A percentile compares a stretch with the other conserved stretches of the same genome.
Evolutionary conservation across 2,329 filamentous ascomycete species (phyloP).

Genomic region (Sordariomycetes sp.): DNA sequence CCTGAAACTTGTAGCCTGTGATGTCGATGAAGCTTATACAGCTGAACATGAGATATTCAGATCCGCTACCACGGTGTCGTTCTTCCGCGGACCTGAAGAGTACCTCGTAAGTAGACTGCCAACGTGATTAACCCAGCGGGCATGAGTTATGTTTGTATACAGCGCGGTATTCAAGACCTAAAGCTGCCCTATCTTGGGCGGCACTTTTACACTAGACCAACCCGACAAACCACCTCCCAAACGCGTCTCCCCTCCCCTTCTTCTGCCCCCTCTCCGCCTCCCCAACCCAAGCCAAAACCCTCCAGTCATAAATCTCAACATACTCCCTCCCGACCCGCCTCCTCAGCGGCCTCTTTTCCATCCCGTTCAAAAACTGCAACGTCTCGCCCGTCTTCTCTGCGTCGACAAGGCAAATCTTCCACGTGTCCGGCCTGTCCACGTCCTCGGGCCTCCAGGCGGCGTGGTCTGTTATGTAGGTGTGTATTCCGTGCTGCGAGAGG

Average conservation of each 20-base stretch:
- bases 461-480: constrained; percentile 20
- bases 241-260: constrained; percentile 26
- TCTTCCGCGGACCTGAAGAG: no score
- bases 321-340: constrained; percentile 19
- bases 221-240: constrained; percentile 32
- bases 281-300: constrained; percentile 27
- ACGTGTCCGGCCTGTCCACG: neutral
- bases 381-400: constrained; percentile 19
- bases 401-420: constrained; percentile 26
- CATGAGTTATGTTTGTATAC: no score
- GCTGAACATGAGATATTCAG: no score
- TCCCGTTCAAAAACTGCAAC: constrained; percentile 17
- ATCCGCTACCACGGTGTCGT: no score
- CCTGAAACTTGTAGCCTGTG: neutral
- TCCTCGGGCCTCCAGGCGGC: constrained; percentile 18
- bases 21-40: no score
- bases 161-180: no score
- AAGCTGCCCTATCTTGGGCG: no score
- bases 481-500: constrained; percentile 29
- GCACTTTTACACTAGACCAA: constrained; percentile 17
- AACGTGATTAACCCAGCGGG: no score
- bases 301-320: constrained; percentile 36
- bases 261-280: constrained; percentile 19
- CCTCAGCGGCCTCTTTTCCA: constrained; percentile 18
- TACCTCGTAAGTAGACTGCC: no score